A percentile compares a stretch with the other conserved stretches of the same genome.
Conservation (phyloP, 306 rosid genomes). For the Vigna mungo region DNA sequence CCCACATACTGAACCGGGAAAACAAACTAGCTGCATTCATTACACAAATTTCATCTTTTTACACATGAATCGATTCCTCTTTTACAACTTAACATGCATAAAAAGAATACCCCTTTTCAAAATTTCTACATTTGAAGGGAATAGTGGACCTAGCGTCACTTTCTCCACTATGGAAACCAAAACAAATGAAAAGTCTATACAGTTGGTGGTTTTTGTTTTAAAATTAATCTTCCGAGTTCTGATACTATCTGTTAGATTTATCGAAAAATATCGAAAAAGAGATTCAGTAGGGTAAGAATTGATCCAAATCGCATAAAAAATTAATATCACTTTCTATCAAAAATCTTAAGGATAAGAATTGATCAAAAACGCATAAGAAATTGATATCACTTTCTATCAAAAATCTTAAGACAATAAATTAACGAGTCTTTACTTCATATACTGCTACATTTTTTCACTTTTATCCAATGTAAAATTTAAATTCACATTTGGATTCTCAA, state of each 20-base stretch:
- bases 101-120: conserved; percentile 13
- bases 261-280: too few species aligned
- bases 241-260: accelerated
- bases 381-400: too few species aligned
- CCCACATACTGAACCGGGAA: conserved; percentile 2
- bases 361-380: too few species aligned
- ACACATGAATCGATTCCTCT: neutral
- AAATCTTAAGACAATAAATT: too few species aligned
- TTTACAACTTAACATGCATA: neutral
- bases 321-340: too few species aligned
- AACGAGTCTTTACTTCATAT: too few species aligned
- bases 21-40: neutral
- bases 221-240: neutral
- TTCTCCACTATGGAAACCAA: conserved; percentile 40
- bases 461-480: too few species aligned
- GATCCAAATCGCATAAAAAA: too few species aligned
- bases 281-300: accelerated
- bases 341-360: too few species aligned
- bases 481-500: too few species aligned
- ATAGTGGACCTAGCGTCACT: conserved; percentile 35
- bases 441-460: accelerated
- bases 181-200: conserved; percentile 32
- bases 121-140: conserved; percentile 14
- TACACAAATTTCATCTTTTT: neutral
- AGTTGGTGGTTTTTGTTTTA: conserved; percentile 31